Percentiles rank a stretch among this genome's conserved stretches.
Evolutionary conservation across 2,329 filamentous ascomycete genomes (phyloP).

Genomic region (Penicillium sp.): DNA sequence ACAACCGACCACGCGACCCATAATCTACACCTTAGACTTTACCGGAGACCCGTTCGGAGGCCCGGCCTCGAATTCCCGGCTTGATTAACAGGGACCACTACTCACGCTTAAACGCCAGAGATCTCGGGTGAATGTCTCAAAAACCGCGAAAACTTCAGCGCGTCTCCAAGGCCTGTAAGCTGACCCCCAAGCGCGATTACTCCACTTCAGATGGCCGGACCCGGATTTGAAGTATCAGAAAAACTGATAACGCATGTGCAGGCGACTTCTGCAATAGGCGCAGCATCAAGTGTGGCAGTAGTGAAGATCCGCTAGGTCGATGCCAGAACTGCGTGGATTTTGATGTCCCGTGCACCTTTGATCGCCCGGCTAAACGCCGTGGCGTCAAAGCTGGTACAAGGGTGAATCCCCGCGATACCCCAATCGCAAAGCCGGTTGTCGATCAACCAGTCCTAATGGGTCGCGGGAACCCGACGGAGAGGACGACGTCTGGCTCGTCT

Average conservation of each 20-base stretch:
- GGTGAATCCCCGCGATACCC: constrained; percentile 7
- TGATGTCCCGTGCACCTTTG: constrained; percentile 51
- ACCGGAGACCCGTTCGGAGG: neutral
- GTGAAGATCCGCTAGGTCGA: constrained; percentile 34
- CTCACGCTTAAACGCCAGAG: neutral
- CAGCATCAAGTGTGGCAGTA: constrained; percentile 48
- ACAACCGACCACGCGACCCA: neutral
- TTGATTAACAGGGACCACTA: neutral
- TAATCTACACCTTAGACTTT: neutral
- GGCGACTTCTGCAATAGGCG: constrained; percentile 54
- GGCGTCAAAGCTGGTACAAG: constrained; percentile 30
- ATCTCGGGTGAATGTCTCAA: constrained; percentile 25
- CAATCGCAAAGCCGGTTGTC: neutral
- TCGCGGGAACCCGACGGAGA: constrained; percentile 5
- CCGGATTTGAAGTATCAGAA: constrained; percentile 5
- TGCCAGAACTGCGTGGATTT: constrained; percentile 56
- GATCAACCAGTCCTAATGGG: constrained; percentile 1
- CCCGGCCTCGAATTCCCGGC: constrained; percentile 1
- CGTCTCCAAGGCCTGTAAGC: constrained; percentile 29
- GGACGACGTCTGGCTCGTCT: constrained; percentile 15
- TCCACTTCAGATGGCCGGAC: constrained; percentile 12
- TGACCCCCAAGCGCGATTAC: constrained; percentile 4
- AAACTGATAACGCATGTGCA: constrained; percentile 14
- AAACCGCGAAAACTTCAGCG: constrained; percentile 29
- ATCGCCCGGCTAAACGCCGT: constrained; percentile 46